phyloP scores from a whole-genome alignment of 2,329 filamentous ascomycete genomes.

The Fusarium concolor region DNA sequence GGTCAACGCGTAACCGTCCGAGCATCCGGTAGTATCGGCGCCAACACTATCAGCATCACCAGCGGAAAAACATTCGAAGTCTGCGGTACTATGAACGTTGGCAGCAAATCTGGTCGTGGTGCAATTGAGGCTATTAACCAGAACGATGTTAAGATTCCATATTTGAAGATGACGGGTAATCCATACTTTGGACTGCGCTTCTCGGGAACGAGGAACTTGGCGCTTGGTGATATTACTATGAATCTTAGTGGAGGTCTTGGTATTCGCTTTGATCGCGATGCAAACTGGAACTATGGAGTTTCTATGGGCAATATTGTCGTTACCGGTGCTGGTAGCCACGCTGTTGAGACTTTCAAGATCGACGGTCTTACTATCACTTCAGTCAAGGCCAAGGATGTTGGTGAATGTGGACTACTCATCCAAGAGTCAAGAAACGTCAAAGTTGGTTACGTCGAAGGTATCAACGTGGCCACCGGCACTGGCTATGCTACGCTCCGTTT shows the following conservation, averaged over 20 bases:
- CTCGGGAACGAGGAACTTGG: constrained; percentile 62
- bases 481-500: constrained; percentile 69
- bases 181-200: constrained; percentile 69
- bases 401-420: constrained; percentile 67
- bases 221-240: constrained; percentile 65
- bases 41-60: constrained; percentile 61
- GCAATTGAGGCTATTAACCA: constrained; percentile 65
- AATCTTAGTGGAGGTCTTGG: constrained; percentile 65
- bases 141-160: constrained; percentile 63
- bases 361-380: constrained; percentile 63
- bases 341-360: constrained; percentile 71
- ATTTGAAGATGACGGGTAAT: constrained; percentile 67
- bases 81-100: constrained; percentile 66
- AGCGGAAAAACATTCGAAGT: constrained; percentile 69
- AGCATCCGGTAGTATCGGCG: constrained; percentile 66
- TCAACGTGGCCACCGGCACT: constrained; percentile 63
- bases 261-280: constrained; percentile 68
- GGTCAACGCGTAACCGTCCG: constrained; percentile 66
- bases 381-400: constrained; percentile 65
- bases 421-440: constrained; percentile 64
- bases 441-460: constrained; percentile 66
- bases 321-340: constrained; percentile 65
- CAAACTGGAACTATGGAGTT: constrained; percentile 63
- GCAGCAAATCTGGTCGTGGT: constrained; percentile 57
- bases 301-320: constrained; percentile 64